Evolutionary conservation across 306 rosid species (phyloP).

Genomic region (Corylus americana): DNA sequence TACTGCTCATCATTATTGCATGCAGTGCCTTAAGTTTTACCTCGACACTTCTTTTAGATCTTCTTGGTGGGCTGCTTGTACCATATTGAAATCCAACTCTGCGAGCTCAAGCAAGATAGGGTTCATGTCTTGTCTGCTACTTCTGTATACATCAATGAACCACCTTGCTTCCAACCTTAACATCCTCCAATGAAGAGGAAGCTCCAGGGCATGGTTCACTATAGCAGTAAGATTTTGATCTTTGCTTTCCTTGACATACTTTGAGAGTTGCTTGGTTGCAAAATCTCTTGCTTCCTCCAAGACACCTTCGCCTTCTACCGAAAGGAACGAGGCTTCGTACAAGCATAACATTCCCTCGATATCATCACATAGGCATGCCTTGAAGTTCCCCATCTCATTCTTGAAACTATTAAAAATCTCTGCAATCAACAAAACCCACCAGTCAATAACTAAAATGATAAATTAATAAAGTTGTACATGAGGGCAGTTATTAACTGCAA

Average conservation of each 20-base stretch:
- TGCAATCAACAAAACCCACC: not conserved
- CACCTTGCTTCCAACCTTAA: slow-evolving; percentile 16
- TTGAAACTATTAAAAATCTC: slow-evolving; percentile 19
- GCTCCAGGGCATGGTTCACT: slow-evolving; percentile 24
- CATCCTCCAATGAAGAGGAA: slow-evolving; percentile 29
- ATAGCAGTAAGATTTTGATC: not conserved
- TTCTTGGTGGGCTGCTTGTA: slow-evolving; percentile 11
- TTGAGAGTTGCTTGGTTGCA: not conserved
- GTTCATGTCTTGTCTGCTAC: not conserved
- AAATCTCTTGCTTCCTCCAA: slow-evolving; percentile 26
- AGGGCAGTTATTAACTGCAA: no score
- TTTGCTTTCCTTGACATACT: not conserved
- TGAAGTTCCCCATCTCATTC: not conserved
- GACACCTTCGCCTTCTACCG: not conserved
- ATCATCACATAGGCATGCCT: not conserved
- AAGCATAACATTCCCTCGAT: slow-evolving; percentile 15
- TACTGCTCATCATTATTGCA: no score
- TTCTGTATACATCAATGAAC: slow-evolving; percentile 28
- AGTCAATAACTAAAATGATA: not conserved
- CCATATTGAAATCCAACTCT: slow-evolving; percentile 15
- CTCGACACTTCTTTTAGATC: slow-evolving; percentile 19
- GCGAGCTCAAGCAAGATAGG: slow-evolving; percentile 16
- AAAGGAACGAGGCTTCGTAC: slow-evolving; percentile 25
- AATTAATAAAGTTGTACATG: no score
- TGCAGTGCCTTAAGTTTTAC: not conserved